These are phyloP conservation scores for Dactylellina sp. DNA, from an alignment of 2,329 filamentous ascomycete genomes.

Conservation along the genomic window DNA sequence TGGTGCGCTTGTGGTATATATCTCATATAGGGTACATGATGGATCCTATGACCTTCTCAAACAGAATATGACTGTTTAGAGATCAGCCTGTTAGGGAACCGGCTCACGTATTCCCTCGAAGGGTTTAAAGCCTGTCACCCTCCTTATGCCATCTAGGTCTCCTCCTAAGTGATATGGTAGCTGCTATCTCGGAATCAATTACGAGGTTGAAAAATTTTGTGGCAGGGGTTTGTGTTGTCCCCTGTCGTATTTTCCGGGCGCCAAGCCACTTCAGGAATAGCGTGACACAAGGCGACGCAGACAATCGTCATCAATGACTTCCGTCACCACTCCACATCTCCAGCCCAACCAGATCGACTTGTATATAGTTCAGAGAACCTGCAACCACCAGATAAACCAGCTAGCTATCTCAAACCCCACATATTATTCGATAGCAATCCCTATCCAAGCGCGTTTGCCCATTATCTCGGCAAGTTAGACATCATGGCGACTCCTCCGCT, in stretches of 20 bases:
- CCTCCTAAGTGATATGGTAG: neutral
- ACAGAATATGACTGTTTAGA: too few relatives aligned
- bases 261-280: slow-evolving; percentile 38
- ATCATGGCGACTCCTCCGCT: slow-evolving; percentile 58
- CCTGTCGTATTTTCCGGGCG: slow-evolving; percentile 53
- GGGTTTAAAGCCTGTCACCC: neutral
- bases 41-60: too few relatives aligned
- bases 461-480: neutral
- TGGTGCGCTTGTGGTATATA: slow-evolving; percentile 25
- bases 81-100: too few relatives aligned
- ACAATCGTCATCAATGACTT: slow-evolving; percentile 45
- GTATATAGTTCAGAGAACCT: neutral
- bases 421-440: neutral
- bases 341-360: neutral
- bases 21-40: neutral
- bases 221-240: slow-evolving; percentile 49
- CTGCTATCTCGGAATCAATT: neutral
- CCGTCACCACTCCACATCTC: slow-evolving; percentile 11
- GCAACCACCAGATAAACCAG: neutral
- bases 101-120: neutral
- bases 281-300: slow-evolving; percentile 45
- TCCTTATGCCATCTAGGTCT: neutral
- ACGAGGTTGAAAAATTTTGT: slow-evolving; percentile 29
- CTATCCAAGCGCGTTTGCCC: neutral
- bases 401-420: neutral